Base-by-base conservation (phyloP, 2,329 filamentous ascomycete species). In the Beauveria pseudobassiana region DNA sequence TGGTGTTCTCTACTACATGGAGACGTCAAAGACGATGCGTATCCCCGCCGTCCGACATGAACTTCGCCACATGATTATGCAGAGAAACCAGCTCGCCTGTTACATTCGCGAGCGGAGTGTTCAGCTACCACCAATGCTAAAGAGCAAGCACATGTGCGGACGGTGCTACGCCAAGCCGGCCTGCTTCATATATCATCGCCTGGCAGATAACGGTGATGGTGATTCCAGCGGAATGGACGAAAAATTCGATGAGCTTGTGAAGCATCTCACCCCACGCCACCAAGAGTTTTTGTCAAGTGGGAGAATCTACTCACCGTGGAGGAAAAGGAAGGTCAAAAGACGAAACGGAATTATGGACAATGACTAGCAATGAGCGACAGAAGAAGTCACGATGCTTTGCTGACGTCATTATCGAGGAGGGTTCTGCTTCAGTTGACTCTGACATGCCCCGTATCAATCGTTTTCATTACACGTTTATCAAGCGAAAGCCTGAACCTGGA, bases 311-410 rank as follows among this genome's bases (percentile, higher is more conserved):
- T 99, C 43, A 98, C 93, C 0, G 95, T 95, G 71, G 95, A 99
- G 77, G 95, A 99, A 73, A 91, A 88, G 68, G 92, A 96, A 69
- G 86, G 89, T 70, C 88, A 95, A 71, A 96, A 90, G 69, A 88
- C 92, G 65, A 87, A 92, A 64, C 83, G 92, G 95, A 99, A 72
- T 78, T 99, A 2, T 99, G 95, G 95, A 97, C 93, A 0, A 96
- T 99, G 90, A 77, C 93, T 24, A 97, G 95, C 71, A 80, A 79
- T 0, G 91, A 98, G 72, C 87, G 95, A 52, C 92, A 99, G 73
- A 90, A 89, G 69, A 81, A 93, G 10, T 93, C 93, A 1, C 85
- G 93, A 60, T 98, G 95, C 73, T 98, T 98, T 72, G 86, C 90
- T 10, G 88, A 93, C 67, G 87, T 99, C 20, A 80, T 95, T 42